phyloP scores from a whole-genome alignment of 768 basidiomycete species.

The Strobilomyces confusus region DNA sequence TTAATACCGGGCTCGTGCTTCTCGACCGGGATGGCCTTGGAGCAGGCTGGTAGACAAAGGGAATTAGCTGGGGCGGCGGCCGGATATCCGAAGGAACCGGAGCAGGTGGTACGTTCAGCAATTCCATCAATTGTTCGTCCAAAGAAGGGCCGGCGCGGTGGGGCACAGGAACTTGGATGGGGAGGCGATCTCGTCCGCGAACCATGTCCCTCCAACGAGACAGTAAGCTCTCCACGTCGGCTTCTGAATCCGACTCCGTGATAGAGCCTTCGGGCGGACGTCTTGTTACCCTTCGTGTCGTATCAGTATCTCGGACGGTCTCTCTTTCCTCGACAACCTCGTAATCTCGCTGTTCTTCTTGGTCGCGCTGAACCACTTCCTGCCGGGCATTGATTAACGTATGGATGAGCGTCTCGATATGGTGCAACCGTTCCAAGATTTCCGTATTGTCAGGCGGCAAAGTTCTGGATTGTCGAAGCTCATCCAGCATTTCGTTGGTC shows the following conservation, averaged over 20 bases:
- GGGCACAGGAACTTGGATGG: conserved; percentile 45
- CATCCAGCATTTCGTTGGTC: conserved; percentile 59
- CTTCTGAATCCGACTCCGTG: conserved; percentile 28
- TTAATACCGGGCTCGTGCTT: conserved; percentile 38
- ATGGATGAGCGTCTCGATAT: conserved; percentile 24
- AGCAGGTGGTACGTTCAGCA: conserved; percentile 47
- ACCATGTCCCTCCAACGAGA: conserved; percentile 28
- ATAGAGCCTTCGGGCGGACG: conserved; percentile 21
- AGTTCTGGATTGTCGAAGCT: conserved; percentile 49
- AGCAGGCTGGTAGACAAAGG: conserved; percentile 52
- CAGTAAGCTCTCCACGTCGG: conserved; percentile 24
- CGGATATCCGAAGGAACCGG: conserved; percentile 39
- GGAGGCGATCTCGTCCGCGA: conserved; percentile 25
- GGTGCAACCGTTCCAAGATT: conserved; percentile 27
- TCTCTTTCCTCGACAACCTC: conserved; percentile 11
- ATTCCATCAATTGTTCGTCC: conserved; percentile 56
- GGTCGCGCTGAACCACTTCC: conserved; percentile 1
- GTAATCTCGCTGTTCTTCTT: neutral
- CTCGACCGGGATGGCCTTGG: conserved; percentile 37
- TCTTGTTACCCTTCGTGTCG: conserved; percentile 13
- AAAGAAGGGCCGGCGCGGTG: conserved; percentile 46
- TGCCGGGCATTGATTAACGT: conserved; percentile 7
- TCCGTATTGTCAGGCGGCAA: conserved; percentile 39
- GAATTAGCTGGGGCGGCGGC: conserved; percentile 49
- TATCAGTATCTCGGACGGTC: conserved; percentile 14